Evolutionary conservation across 2,329 filamentous ascomycete species (phyloP), one percentile per base, ranked within the genome.

Genomic region (Fusarium sacchari): DNA sequence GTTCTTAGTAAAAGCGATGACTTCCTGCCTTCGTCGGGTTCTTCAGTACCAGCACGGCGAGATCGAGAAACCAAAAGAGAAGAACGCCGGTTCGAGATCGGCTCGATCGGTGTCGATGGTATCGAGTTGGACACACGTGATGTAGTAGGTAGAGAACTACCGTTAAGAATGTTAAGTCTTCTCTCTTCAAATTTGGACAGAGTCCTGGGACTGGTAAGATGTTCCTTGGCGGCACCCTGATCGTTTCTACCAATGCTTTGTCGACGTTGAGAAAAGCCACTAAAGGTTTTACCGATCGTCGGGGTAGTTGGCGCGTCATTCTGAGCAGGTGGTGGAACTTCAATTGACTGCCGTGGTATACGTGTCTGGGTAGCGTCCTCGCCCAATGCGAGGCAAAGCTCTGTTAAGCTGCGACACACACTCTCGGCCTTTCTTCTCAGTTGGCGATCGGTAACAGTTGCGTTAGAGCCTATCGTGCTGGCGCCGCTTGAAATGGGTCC

Each of bases 361-460:
- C 84, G 85, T 24, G 74, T 71, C 58, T 83, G 82, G 5, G 80
- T 78, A 7, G 80, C 80, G 44, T 90, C 89, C 71, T 94, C 93
- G 36, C 91, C 91, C 60, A 99, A 85, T 2, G 95, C 93, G 63
- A 99, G 89, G 79, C 94, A 97, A 12, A 99, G 87, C 81, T 99
- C 96, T 1, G 96, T 98, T 73, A 99, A 84, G 78, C 93, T 96
- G 60, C 96, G 92, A 81, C 96, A 98, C 80, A 99, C 91, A 79
- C 93, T 95, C 80, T 99, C 96, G 34, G 94, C 94, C 82, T 97
- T 98, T 71, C 96, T 91, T 55, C 95, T 91, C 22, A 97, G 87
- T 80, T 97, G 94, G 57, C 96, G 90, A 80, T 99, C 96, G 3
- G 93, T 92, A 17, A 91, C 83, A 2, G 85, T 86, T 18, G 84